These are phyloP conservation scores for Ophiostoma sp. DNA, from an alignment of 2,329 filamentous ascomycete genomes.

Conservation along the genomic window DNA sequence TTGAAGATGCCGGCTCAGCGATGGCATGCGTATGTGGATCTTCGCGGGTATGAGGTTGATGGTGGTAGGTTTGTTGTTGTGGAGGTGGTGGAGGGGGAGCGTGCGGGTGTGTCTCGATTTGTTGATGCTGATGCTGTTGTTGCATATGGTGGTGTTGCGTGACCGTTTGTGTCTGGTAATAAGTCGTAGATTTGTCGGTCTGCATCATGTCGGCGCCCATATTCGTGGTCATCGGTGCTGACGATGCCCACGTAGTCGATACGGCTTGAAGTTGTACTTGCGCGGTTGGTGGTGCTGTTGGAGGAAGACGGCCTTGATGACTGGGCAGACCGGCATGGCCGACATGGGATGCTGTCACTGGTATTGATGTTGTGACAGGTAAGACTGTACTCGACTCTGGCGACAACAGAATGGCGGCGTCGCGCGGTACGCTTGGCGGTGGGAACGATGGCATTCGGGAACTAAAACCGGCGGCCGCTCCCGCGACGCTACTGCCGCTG, in stretches of 20 bases:
- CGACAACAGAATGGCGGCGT: conserved; percentile 49
- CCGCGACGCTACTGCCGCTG: conserved; percentile 26
- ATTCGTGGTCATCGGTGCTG: conserved; percentile 41
- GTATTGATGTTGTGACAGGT: conserved; percentile 27
- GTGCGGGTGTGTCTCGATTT: neutral
- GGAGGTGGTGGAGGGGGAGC: neutral
- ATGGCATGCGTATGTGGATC: conserved; percentile 26
- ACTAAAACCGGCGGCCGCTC: conserved; percentile 22
- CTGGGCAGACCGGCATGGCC: neutral
- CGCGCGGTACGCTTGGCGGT: conserved; percentile 43
- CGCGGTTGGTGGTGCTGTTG: neutral
- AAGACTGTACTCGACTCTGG: conserved; percentile 42
- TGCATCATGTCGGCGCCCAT: conserved; percentile 3
- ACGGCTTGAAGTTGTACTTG: neutral
- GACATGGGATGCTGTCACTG: neutral
- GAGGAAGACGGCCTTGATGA: neutral
- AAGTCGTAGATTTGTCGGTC: conserved; percentile 25
- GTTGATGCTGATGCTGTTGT: neutral
- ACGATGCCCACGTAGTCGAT: conserved; percentile 31
- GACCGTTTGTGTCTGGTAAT: conserved; percentile 20
- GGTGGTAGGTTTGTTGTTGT: neutral
- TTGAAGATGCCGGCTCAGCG: conserved; percentile 24
- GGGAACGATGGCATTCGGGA: conserved; percentile 26
- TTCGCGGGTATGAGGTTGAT: neutral
- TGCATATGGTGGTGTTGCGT: conserved; percentile 37